A percentile compares a stretch with the other conserved stretches of the same genome.
Evolutionary conservation across 495 filamentous ascomycete species (phyloP).

Genomic region (Clohesyomyces aquaticus): DNA sequence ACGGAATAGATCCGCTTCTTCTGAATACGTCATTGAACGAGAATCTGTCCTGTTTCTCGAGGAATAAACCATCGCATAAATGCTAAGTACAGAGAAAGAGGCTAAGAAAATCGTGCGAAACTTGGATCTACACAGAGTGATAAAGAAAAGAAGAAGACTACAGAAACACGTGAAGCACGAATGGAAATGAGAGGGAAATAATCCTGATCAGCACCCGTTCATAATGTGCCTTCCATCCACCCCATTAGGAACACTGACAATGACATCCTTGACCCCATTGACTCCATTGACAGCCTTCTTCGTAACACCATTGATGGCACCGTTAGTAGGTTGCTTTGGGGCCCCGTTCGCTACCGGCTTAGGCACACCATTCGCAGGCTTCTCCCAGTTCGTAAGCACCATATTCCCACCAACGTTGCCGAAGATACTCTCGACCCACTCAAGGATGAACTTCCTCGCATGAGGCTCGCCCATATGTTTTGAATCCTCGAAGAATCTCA

Average conservation of each 20-base stretch:
- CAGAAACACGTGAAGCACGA: too few relatives aligned
- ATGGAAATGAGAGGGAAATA: too few relatives aligned
- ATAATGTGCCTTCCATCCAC: not conserved
- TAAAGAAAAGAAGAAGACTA: too few relatives aligned
- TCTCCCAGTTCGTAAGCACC: slow-evolving; percentile 1
- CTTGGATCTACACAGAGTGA: too few relatives aligned
- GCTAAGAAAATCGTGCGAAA: too few relatives aligned
- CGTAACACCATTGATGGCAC: not conserved
- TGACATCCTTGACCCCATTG: slow-evolving; percentile 7
- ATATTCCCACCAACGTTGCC: slow-evolving; percentile 10
- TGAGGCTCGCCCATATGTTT: slow-evolving; percentile 33
- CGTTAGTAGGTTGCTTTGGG: not conserved
- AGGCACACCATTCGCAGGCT: not conserved
- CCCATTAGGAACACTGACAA: slow-evolving; percentile 1
- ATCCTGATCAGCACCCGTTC: slow-evolving; percentile 6
- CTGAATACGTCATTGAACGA: too few relatives aligned
- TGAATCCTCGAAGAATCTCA: slow-evolving; percentile 22
- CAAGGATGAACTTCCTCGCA: slow-evolving; percentile 22
- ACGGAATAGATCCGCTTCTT: too few relatives aligned
- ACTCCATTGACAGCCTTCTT: slow-evolving; percentile 2
- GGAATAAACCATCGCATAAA: too few relatives aligned
- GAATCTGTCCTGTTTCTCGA: too few relatives aligned
- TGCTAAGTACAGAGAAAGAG: too few relatives aligned
- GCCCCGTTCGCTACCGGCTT: not conserved
- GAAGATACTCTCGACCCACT: slow-evolving; percentile 23